A percentile compares a stretch with the other conserved stretches of the same genome.
Evolutionary conservation across 768 basidiomycete species (phyloP).

Genomic region (Tylopilus rubrobrunneus): DNA sequence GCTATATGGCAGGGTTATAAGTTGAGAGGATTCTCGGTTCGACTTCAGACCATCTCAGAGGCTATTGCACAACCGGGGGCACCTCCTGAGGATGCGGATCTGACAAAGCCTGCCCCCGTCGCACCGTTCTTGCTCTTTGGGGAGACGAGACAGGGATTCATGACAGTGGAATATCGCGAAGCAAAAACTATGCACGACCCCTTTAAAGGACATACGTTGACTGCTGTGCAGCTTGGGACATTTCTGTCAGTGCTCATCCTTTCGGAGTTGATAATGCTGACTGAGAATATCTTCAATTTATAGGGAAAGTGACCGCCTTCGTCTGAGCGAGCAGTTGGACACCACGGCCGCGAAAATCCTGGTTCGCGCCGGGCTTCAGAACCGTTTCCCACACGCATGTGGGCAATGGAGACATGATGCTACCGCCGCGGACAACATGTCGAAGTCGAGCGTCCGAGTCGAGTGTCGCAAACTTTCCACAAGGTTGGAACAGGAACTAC

Average conservation of each 20-base stretch:
- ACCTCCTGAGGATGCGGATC: constrained; percentile 3
- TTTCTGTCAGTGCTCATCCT: constrained; percentile 17
- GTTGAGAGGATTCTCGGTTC: too few relatives aligned
- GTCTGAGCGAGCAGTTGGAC: constrained; percentile 21
- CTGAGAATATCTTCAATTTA: not conserved
- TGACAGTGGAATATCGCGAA: constrained; percentile 30
- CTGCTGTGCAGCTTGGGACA: constrained; percentile 10
- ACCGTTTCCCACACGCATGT: constrained; percentile 24
- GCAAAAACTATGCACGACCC: constrained; percentile 1
- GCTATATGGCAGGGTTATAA: not conserved
- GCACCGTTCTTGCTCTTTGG: constrained; percentile 35
- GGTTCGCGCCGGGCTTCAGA: constrained; percentile 25
- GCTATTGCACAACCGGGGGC: constrained; percentile 10
- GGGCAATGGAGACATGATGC: constrained; percentile 21
- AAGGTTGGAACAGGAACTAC: constrained; percentile 6
- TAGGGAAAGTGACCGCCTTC: constrained; percentile 26
- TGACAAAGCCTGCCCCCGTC: constrained; percentile 5
- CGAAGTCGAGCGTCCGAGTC: fast-evolving
- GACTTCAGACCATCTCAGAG: constrained; percentile 9
- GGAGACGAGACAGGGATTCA: constrained; percentile 40
- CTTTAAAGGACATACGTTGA: not conserved
- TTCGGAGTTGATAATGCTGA: not conserved
- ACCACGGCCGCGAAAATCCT: constrained; percentile 27
- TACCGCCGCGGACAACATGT: not conserved
- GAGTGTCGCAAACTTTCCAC: not conserved